These are phyloP conservation scores for Cetradonia linearis DNA, from an alignment of 495 filamentous ascomycete species.

Conservation along the genomic window DNA sequence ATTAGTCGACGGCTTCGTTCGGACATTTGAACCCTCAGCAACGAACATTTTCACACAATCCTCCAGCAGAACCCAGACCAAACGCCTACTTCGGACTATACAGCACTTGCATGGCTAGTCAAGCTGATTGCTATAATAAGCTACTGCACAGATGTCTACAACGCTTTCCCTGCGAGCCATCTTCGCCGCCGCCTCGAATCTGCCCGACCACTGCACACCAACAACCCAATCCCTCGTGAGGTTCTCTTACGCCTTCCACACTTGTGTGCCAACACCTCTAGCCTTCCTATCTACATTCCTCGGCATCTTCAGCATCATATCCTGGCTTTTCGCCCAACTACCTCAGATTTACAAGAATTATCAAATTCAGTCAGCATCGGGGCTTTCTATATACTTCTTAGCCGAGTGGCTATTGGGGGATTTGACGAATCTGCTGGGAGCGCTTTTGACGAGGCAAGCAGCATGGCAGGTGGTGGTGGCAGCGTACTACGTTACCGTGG, in stretches of 20 bases:
- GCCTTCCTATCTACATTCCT: constrained; percentile 56
- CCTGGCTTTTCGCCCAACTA: constrained; percentile 70
- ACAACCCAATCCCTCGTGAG: constrained; percentile 46
- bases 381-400: constrained; percentile 58
- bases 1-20: not conserved
- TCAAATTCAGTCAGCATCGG: constrained; percentile 53
- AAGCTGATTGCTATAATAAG: not conserved
- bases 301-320: constrained; percentile 53
- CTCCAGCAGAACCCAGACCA: not conserved
- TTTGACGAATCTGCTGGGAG: constrained; percentile 56
- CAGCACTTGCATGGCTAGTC: not conserved
- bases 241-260: constrained; percentile 51
- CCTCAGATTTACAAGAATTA: constrained; percentile 69
- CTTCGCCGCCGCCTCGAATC: constrained; percentile 13
- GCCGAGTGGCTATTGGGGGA: constrained; percentile 63
- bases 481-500: constrained; percentile 58
- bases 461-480: constrained; percentile 61
- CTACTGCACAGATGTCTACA: not conserved
- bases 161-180: not conserved
- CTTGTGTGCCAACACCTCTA: constrained; percentile 56
- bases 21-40: not conserved
- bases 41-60: not conserved
- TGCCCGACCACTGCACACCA: constrained; percentile 56
- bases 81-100: not conserved
- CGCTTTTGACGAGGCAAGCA: constrained; percentile 56